phyloP scores from a whole-genome alignment of 768 basidiomycete species.

The Suillus weaverae region DNA sequence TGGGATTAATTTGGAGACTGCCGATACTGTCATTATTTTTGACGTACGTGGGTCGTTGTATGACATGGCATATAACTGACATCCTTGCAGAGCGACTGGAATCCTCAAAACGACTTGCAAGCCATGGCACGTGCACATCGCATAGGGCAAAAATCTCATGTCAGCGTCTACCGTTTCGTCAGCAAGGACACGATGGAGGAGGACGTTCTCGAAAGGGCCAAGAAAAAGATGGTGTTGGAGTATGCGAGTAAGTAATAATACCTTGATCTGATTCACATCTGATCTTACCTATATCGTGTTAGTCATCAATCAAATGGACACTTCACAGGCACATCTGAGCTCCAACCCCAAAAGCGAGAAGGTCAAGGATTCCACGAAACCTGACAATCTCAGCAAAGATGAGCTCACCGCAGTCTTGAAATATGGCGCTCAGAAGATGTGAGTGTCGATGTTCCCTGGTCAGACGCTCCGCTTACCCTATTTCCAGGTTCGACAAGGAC shows the following conservation, averaged over 20 bases:
- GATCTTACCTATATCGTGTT: conserved; percentile 12
- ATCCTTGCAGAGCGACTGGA: conserved; percentile 83
- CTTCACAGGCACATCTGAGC: conserved; percentile 93
- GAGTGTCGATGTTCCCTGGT: conserved; percentile 28
- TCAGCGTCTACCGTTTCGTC: conserved; percentile 97
- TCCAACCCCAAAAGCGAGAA: conserved; percentile 77
- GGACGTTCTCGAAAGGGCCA: conserved; percentile 95
- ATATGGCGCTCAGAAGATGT: conserved; percentile 98
- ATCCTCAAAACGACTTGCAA: conserved; percentile 97
- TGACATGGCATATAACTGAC: conserved; percentile 12
- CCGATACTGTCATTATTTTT: conserved; percentile 98
- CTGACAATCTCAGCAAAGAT: conserved; percentile 89
- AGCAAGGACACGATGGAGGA: conserved; percentile 99
- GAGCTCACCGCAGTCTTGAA: conserved; percentile 97
- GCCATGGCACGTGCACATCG: conserved; percentile 99
- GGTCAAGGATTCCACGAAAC: conserved; percentile 67
- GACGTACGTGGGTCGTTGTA: conserved; percentile 61
- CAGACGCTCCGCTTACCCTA: conserved; percentile 14
- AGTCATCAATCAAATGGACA: conserved; percentile 99
- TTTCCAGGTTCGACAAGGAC: conserved; percentile 90
- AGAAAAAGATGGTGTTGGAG: conserved; percentile 99
- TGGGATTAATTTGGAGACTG: conserved; percentile 98
- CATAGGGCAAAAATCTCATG: conserved; percentile 98
- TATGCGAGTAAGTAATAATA: conserved; percentile 83
- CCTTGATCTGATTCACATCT: conserved; percentile 12